Percentiles rank a stretch among this genome's conserved stretches.
Evolutionary conservation across 1,284 basidiomycete species (phyloP).

Genomic region (Boletus albobrunnescens): DNA sequence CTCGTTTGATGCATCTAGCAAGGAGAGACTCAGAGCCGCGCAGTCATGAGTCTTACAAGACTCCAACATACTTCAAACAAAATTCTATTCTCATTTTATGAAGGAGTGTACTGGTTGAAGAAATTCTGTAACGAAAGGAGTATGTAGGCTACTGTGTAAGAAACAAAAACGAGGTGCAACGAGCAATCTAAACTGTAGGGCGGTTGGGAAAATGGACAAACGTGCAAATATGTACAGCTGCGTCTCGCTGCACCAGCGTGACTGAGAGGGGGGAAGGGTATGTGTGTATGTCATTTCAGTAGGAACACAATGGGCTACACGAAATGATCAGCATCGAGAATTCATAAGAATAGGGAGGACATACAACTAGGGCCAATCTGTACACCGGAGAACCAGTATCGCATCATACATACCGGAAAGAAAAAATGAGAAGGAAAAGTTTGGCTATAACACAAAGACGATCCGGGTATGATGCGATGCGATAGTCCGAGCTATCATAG

Average conservation of each 20-base stretch:
- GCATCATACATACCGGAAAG: conserved; percentile 32
- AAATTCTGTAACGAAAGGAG: conserved; percentile 26
- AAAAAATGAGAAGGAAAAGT: background rate
- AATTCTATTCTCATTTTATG: conserved; percentile 22
- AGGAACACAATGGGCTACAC: conserved; percentile 27
- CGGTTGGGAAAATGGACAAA: conserved; percentile 17
- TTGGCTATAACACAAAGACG: conserved; percentile 29
- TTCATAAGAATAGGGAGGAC: background rate
- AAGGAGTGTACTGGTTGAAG: conserved; percentile 30
- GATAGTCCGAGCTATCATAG: conserved; percentile 34
- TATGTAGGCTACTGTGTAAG: conserved; percentile 23
- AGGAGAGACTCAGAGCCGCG: no score
- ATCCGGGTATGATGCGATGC: conserved; percentile 33
- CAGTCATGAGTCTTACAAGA: no score
- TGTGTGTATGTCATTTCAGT: conserved; percentile 24
- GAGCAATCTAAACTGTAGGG: conserved; percentile 21
- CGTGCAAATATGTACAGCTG: conserved; percentile 20
- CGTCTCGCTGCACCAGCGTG: conserved; percentile 21
- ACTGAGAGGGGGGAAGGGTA: conserved; percentile 14
- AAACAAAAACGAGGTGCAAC: conserved; percentile 15
- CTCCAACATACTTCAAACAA: conserved; percentile 6
- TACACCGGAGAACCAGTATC: conserved; percentile 32
- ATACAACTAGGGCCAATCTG: conserved; percentile 29
- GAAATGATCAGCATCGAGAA: conserved; percentile 10
- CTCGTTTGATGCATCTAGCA: conserved; percentile 1